Percentiles rank a stretch among this genome's conserved stretches.
phyloP scores from a whole-genome alignment of 768 basidiomycete genomes.

The Lyophyllum decastes region DNA sequence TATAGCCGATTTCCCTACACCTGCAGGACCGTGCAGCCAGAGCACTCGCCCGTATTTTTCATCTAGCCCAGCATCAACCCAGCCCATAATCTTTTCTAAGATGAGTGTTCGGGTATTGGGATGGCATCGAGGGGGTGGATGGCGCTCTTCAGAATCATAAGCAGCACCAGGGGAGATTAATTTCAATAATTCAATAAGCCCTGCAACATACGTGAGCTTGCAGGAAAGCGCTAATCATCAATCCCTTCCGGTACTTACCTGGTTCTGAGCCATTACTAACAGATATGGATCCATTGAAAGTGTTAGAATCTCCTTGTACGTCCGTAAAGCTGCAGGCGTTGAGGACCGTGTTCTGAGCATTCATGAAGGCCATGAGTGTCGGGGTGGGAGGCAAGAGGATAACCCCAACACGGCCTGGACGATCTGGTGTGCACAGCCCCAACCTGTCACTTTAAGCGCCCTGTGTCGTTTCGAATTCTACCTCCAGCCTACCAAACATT shows the following conservation, averaged over 20 bases:
- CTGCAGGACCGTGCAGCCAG: background rate
- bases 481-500: no score
- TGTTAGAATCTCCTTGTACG: background rate
- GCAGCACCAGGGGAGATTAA: constrained; percentile 6
- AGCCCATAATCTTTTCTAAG: background rate
- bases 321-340: background rate
- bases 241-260: background rate
- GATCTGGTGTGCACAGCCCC: no score
- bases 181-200: background rate
- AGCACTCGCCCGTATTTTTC: background rate
- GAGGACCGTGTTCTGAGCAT: background rate
- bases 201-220: background rate
- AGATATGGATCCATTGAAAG: background rate
- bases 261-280: background rate
- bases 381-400: no score
- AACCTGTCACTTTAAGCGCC: no score
- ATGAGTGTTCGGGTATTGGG: background rate
- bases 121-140: constrained; percentile 12
- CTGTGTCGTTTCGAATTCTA: no score
- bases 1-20: background rate
- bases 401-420: no score
- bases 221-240: no score
- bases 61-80: background rate
- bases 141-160: constrained; percentile 17
- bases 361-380: background rate